Base-by-base conservation (phyloP, 139 green algal genomes). In the Closterium sp. region DNA sequence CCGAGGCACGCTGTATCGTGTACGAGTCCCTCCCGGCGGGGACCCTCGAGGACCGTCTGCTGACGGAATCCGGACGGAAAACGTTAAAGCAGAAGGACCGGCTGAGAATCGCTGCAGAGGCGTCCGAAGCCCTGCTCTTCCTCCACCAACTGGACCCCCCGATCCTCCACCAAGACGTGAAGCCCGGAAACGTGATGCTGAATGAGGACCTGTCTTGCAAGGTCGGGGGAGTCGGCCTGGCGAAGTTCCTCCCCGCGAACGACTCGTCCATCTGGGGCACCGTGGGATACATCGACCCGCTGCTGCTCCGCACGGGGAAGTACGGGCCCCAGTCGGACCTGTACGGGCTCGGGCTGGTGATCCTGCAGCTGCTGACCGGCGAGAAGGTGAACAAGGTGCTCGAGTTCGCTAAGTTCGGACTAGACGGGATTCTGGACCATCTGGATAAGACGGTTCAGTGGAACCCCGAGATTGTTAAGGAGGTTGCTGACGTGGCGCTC, bases 301-400 rank as follows among this genome's bases (percentile, higher is more conserved):
- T 69, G 88, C 33, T 69, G 32, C 32, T 87, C 3, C 34, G 35
- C 88, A 87, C 34, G 36, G 88, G 88, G n/a, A 87, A 86, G 21
- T 86, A 69, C 33, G 88, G 88, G 36, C 69, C 69, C 16, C 32
- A 87, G 34, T 91, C 88, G 32, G 88, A 91, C 30, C n/a, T 91
- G 31, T 91, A 91, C 69, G 34, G 32, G 19, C 35, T 91, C 23
- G 88, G 88, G 69, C 31, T 91, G 31, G 69, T 91, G 6, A 32
- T 91, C 4, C 88, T 91, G 32, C 88, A 91, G 88, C 23, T 91
- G 88, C 36, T 91, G 69, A 86, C 66, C 33, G 88, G 86, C 2
- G 38, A 89, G 86, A 89, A 89, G 28, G 86, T 86, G 83, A 86
- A 86, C 25, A 86, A 86, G 83, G 83, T 86, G 83, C 83, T 86